A percentile compares a stretch with the other conserved stretches of the same genome.
These are phyloP conservation scores for Basidioascus undulatus DNA, from an alignment of 768 basidiomycete species.

Conservation along the genomic window DNA sequence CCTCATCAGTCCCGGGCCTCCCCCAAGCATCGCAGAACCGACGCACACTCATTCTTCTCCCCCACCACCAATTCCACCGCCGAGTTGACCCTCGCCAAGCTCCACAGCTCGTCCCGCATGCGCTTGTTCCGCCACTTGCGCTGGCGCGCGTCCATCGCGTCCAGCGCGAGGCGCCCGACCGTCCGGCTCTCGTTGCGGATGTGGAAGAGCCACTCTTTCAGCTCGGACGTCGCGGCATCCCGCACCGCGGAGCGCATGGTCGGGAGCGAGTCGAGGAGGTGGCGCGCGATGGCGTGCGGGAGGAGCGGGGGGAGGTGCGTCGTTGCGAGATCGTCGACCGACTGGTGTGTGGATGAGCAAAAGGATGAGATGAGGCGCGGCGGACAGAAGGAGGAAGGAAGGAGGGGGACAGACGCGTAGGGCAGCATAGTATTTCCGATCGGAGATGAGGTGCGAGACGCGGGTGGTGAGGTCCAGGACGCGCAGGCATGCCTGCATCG, in stretches of 20 bases:
- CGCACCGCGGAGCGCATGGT: constrained; percentile 72
- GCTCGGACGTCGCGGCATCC: constrained; percentile 75
- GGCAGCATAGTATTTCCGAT: constrained; percentile 92
- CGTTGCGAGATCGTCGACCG: constrained; percentile 78
- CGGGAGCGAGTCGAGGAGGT: constrained; percentile 74
- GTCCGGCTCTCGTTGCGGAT: constrained; percentile 67
- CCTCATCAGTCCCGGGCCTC: background rate
- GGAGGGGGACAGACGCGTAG: constrained; percentile 45
- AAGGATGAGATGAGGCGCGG: constrained; percentile 12
- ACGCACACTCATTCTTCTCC: constrained; percentile 82
- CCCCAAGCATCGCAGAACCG: background rate
- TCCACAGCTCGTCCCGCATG: constrained; percentile 60
- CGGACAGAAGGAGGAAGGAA: constrained; percentile 10
- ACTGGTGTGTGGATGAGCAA: constrained; percentile 25
- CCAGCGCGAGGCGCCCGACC: constrained; percentile 66
- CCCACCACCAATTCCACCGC: constrained; percentile 64
- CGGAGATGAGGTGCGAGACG: constrained; percentile 74
- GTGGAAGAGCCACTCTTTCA: constrained; percentile 91
- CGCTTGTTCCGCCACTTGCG: constrained; percentile 60
- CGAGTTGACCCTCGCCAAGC: constrained; percentile 15
- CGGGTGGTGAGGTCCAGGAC: constrained; percentile 80
- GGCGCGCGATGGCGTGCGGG: constrained; percentile 82
- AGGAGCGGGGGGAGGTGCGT: constrained; percentile 50
- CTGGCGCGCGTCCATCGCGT: constrained; percentile 63
- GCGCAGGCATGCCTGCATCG: constrained; percentile 72